Percentiles rank a stretch among this genome's conserved stretches.
phyloP scores from a whole-genome alignment of 2,329 filamentous ascomycete genomes.

The Ceratocystis papillata region DNA sequence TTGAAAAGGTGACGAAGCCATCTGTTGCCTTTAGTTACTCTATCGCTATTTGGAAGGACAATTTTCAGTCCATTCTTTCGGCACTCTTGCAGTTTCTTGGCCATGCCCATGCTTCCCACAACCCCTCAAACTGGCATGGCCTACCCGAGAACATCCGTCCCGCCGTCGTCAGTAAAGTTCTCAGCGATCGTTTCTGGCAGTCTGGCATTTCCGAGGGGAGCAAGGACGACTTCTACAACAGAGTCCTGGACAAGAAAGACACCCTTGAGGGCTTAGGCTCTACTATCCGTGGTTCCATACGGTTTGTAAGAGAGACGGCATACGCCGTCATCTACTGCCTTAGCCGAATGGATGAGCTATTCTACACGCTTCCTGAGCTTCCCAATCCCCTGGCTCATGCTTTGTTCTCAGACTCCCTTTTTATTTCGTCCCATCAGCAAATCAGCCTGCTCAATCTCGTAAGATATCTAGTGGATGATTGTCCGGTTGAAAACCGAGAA shows the following conservation, averaged over 20 bases:
- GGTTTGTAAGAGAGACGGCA: conserved; percentile 82
- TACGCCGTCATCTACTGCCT: conserved; percentile 94
- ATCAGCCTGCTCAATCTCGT: conserved; percentile 87
- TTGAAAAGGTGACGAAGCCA: conserved; percentile 71
- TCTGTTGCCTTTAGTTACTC: conserved; percentile 65
- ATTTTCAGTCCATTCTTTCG: conserved; percentile 72
- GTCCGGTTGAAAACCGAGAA: conserved; percentile 63
- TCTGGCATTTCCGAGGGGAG: conserved; percentile 92
- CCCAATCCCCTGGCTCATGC: conserved; percentile 73
- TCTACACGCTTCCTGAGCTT: conserved; percentile 81
- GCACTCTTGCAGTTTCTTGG: conserved; percentile 76
- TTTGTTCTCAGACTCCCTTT: conserved; percentile 69
- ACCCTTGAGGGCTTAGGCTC: conserved; percentile 92
- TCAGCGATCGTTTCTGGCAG: conserved; percentile 97
- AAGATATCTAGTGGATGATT: conserved; percentile 81
- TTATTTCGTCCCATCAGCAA: conserved; percentile 82
- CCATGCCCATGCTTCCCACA: conserved; percentile 84
- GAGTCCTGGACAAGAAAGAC: conserved; percentile 76
- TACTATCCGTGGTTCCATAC: conserved; percentile 76
- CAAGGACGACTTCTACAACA: conserved; percentile 90
- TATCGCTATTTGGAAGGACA: conserved; percentile 71
- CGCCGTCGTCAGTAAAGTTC: conserved; percentile 61
- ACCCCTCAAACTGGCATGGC: conserved; percentile 70
- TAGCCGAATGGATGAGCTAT: conserved; percentile 73
- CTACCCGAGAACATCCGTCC: conserved; percentile 64